Percentiles rank a stretch among this genome's conserved stretches.
These are phyloP conservation scores for Alternaria tenuissima DNA, from an alignment of 2,329 filamentous ascomycete genomes.

Conservation along the genomic window DNA sequence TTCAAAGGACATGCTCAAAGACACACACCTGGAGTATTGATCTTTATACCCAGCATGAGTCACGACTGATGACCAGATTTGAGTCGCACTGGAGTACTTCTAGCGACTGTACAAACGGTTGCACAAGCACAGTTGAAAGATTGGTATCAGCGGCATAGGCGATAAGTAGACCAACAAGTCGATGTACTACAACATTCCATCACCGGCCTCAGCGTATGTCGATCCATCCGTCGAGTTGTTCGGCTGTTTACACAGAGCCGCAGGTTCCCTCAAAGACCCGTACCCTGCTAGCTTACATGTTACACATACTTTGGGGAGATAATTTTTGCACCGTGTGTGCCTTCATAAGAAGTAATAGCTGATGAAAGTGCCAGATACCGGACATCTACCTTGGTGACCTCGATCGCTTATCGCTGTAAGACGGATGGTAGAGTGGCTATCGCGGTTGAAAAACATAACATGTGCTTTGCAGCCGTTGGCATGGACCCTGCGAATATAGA, in stretches of 20 bases:
- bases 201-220: background rate
- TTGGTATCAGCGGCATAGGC: background rate
- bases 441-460: background rate
- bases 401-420: background rate
- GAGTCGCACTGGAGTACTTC: too few species aligned
- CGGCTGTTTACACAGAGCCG: background rate
- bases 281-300: too few species aligned
- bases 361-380: background rate
- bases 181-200: background rate
- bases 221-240: background rate
- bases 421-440: background rate
- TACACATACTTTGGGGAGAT: background rate
- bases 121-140: background rate
- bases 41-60: background rate
- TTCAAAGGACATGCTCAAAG: background rate
- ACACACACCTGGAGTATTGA: background rate
- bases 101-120: too few species aligned
- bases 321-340: background rate
- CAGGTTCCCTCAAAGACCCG: background rate
- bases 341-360: background rate
- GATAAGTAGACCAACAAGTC: background rate
- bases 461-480: background rate
- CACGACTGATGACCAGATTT: background rate
- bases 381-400: background rate
- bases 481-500: background rate